Evolutionary conservation across 768 basidiomycete genomes (phyloP).

Genomic region (Leccinum boreale): DNA sequence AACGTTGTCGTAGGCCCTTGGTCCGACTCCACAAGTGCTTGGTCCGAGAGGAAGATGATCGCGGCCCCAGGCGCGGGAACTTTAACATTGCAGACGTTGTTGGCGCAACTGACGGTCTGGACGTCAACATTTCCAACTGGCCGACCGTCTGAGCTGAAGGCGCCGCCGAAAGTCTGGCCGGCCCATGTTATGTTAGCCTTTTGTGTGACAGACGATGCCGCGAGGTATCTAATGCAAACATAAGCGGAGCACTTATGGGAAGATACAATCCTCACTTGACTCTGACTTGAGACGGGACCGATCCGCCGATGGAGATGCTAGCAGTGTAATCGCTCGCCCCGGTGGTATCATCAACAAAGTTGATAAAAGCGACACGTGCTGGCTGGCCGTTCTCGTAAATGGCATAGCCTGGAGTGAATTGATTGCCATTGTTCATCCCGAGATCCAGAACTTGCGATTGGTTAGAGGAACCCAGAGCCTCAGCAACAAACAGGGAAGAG

Average conservation of each 20-base stretch:
- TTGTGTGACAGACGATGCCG: slow-evolving; percentile 52
- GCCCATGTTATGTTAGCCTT: slow-evolving; percentile 76
- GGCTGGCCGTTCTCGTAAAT: slow-evolving; percentile 71
- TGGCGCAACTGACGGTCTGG: slow-evolving; percentile 55
- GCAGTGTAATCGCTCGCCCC: slow-evolving; percentile 54
- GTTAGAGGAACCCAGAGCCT: slow-evolving; percentile 63
- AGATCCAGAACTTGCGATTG: slow-evolving; percentile 67
- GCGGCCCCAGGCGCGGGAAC: slow-evolving; percentile 73
- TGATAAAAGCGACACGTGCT: slow-evolving; percentile 64
- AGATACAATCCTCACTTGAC: slow-evolving; percentile 43
- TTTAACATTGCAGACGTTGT: slow-evolving; percentile 54
- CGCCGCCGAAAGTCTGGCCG: slow-evolving; percentile 64
- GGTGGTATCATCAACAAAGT: slow-evolving; percentile 60
- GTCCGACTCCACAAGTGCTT: slow-evolving; percentile 36
- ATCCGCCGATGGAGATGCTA: slow-evolving; percentile 46
- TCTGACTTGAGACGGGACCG: slow-evolving; percentile 46
- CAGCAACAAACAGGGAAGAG: slow-evolving; percentile 65
- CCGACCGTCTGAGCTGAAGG: slow-evolving; percentile 66
- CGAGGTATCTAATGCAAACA: slow-evolving; percentile 46
- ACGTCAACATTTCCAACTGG: slow-evolving; percentile 54
- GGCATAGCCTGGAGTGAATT: slow-evolving; percentile 56
- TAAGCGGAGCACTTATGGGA: background rate
- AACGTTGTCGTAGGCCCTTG: slow-evolving; percentile 44
- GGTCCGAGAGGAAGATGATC: slow-evolving; percentile 62
- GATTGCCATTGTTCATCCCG: slow-evolving; percentile 42